These are phyloP conservation scores for Astrocystis sublimbata DNA, from an alignment of 495 filamentous ascomycete genomes.

Conservation along the genomic window DNA sequence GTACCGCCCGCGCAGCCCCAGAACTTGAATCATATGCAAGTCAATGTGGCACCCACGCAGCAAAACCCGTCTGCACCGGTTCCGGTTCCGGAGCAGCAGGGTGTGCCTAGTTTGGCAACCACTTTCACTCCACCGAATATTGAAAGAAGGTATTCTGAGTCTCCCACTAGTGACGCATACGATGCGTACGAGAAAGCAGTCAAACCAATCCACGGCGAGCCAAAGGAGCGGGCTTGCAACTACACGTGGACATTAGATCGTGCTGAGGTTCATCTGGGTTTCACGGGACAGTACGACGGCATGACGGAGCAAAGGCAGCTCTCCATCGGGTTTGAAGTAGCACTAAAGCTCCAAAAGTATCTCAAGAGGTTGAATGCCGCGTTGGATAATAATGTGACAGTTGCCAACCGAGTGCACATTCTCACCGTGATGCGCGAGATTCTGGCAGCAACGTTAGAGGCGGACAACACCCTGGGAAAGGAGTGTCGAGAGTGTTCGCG, in stretches of 20 bases:
- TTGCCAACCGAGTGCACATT: slow-evolving; percentile 15
- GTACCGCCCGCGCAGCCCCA: neutral
- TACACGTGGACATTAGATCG: neutral
- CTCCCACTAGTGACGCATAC: neutral
- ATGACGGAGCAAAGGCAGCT: neutral
- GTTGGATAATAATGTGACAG: neutral
- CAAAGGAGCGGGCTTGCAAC: neutral
- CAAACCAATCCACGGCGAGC: neutral
- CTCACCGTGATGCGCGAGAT: slow-evolving; percentile 10
- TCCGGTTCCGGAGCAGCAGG: neutral
- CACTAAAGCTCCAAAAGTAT: neutral
- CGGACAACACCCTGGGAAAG: neutral
- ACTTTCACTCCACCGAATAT: neutral
- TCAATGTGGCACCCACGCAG: neutral
- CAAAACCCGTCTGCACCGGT: too few species aligned
- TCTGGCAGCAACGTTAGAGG: neutral
- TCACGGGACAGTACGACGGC: neutral
- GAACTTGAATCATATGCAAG: neutral
- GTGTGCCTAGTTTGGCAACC: neutral
- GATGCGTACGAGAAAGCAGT: neutral
- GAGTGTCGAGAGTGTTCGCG: slow-evolving; percentile 1
- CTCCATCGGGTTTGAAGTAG: neutral
- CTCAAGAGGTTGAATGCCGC: neutral
- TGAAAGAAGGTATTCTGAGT: neutral
- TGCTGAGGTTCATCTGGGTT: neutral